These are phyloP conservation scores for Salmacisia buchloeana DNA, from an alignment of 1,284 basidiomycete genomes.

Conservation along the genomic window DNA sequence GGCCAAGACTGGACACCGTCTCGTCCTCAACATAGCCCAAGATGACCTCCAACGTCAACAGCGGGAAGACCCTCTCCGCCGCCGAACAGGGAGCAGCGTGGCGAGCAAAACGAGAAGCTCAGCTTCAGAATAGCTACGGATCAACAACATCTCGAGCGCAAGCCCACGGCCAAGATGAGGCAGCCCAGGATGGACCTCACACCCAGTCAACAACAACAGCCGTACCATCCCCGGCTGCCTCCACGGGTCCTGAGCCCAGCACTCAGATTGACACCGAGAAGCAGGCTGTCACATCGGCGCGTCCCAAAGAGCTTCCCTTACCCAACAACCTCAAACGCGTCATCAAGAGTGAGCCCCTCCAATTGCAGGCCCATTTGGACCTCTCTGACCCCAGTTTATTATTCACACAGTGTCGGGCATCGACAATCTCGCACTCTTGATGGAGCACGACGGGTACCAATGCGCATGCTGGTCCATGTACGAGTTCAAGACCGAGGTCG, in stretches of 20 bases:
- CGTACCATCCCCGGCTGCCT: not conserved
- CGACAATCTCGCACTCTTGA: constrained; percentile 45
- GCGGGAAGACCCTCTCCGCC: not conserved
- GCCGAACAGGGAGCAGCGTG: constrained; percentile 1
- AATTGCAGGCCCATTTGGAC: not conserved
- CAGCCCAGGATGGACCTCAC: not conserved
- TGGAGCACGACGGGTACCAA: constrained; percentile 47
- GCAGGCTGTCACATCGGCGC: not conserved
- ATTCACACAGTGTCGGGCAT: constrained; percentile 41
- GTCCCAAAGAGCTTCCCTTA: not conserved
- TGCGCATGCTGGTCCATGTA: constrained; percentile 49
- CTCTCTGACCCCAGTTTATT: no score
- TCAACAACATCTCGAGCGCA: not conserved
- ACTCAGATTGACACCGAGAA: not conserved
- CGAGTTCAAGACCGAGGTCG: constrained; percentile 44
- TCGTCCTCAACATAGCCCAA: no score
- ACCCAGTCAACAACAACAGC: not conserved
- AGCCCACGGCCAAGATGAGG: not conserved
- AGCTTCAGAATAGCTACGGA: no score
- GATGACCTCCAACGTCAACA: not conserved
- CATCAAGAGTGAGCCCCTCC: not conserved
- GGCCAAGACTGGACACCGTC: no score
- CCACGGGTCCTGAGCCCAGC: not conserved
- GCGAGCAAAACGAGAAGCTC: not conserved
- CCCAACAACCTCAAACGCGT: not conserved